A percentile compares a stretch with the other conserved stretches of the same genome.
These are phyloP conservation scores for Rubia yunnanensis DNA, from an alignment of 257 asterid species.

Conservation along the genomic window DNA sequence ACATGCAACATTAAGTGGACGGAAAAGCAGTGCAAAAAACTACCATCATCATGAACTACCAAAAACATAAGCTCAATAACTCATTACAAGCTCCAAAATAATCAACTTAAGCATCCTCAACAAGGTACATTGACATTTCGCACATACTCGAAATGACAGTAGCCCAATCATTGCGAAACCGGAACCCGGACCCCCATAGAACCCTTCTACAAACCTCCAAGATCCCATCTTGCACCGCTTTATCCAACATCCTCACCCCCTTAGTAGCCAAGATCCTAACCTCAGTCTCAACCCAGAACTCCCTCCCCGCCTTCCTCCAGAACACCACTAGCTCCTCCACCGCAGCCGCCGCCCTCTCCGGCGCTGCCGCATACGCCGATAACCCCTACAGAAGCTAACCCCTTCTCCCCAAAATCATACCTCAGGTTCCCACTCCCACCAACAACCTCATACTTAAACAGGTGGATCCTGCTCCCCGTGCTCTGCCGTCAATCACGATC, in stretches of 20 bases:
- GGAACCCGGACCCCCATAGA: conserved; percentile 59
- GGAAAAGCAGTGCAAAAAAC: not conserved
- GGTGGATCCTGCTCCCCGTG: conserved; percentile 89
- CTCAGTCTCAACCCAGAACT: conserved; percentile 60
- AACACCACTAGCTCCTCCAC: conserved; percentile 66
- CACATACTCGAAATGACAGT: conserved; percentile 70
- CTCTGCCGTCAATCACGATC: conserved; percentile 94
- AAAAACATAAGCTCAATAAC: not conserved
- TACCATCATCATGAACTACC: not conserved
- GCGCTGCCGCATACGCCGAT: conserved; percentile 55
- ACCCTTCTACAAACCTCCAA: conserved; percentile 61
- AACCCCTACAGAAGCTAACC: conserved; percentile 71
- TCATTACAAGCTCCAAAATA: not conserved
- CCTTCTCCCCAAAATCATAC: conserved; percentile 60
- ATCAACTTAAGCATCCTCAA: not conserved
- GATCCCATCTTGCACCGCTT: conserved; percentile 54
- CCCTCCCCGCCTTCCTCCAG: conserved; percentile 58
- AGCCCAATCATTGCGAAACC: conserved; percentile 80
- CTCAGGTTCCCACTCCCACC: conserved; percentile 47
- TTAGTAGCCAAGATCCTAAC: conserved; percentile 91
- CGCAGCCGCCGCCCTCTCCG: conserved; percentile 45
- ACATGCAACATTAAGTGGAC: not conserved
- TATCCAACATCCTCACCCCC: conserved; percentile 76
- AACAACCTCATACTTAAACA: conserved; percentile 54
- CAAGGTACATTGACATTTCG: not conserved